A percentile compares a stretch with the other conserved stretches of the same genome.
These are phyloP conservation scores for Aspergillus asperescens DNA, from an alignment of 495 filamentous ascomycete genomes.

Conservation along the genomic window DNA sequence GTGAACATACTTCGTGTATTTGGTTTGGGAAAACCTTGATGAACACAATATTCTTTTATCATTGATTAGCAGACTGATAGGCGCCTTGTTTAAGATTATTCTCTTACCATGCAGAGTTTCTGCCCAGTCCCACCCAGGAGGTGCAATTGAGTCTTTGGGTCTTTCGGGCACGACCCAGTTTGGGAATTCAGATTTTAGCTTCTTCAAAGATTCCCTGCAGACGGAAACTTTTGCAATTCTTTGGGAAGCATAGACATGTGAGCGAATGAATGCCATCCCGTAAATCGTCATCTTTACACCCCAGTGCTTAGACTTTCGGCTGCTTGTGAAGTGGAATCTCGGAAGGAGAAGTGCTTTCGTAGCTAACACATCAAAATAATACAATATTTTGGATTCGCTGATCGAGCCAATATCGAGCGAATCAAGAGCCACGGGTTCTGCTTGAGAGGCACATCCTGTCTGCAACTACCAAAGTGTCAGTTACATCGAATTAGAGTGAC, in stretches of 20 bases:
- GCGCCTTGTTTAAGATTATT: neutral
- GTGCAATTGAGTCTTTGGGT: constrained; percentile 14
- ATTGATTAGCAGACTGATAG: neutral
- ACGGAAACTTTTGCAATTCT: constrained; percentile 23
- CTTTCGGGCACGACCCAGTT: constrained; percentile 27
- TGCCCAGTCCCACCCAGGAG: constrained; percentile 27
- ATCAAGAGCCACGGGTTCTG: neutral
- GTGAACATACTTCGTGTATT: constrained; percentile 19
- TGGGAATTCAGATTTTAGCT: constrained; percentile 20
- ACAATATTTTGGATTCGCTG: constrained; percentile 23
- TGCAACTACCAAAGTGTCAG: neutral
- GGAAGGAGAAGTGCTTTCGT: constrained; percentile 25
- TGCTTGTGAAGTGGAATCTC: constrained; percentile 21
- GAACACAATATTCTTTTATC: constrained; percentile 23
- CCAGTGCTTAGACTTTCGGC: constrained; percentile 7
- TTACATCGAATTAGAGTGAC: neutral
- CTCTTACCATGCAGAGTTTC: constrained; percentile 28
- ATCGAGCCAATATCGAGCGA: constrained; percentile 5
- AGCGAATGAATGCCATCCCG: constrained; percentile 26
- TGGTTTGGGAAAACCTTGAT: constrained; percentile 15
- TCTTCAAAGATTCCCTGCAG: constrained; percentile 25
- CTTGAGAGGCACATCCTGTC: neutral
- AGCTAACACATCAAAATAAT: constrained; percentile 29
- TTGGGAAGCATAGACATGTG: neutral
- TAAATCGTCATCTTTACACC: constrained; percentile 30